Percentiles rank a stretch among this genome's conserved stretches.
These are phyloP conservation scores for Kalmanozyma brasiliensis DNA, from an alignment of 1,284 basidiomycete genomes.

Conservation along the genomic window DNA sequence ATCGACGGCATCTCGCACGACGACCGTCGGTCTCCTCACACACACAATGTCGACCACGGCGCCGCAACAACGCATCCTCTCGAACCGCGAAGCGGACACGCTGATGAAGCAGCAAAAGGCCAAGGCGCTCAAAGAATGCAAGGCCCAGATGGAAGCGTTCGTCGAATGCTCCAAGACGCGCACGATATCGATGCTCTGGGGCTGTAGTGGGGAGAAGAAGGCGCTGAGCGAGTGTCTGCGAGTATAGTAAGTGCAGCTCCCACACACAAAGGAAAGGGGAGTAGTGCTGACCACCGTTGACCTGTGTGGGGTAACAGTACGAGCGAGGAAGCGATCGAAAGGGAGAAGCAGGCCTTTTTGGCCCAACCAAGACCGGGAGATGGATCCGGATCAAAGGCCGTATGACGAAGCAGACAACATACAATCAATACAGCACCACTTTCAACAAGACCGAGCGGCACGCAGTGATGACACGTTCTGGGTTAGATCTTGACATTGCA, in stretches of 20 bases:
- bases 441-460: too few relatives aligned
- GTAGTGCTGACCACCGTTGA: not conserved
- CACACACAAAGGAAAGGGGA: too few relatives aligned
- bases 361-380: constrained; percentile 8
- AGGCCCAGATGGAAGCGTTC: constrained; percentile 39
- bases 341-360: constrained; percentile 29
- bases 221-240: constrained; percentile 27
- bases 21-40: not conserved
- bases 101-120: constrained; percentile 44
- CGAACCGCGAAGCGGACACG: constrained; percentile 40
- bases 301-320: constrained; percentile 24
- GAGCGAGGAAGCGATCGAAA: constrained; percentile 36
- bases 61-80: constrained; percentile 27
- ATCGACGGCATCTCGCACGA: not conserved
- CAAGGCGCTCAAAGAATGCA: constrained; percentile 30
- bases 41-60: constrained; percentile 11
- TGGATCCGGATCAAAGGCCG: constrained; percentile 4
- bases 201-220: constrained; percentile 25
- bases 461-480: too few relatives aligned
- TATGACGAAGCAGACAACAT: too few relatives aligned
- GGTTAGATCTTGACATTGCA: too few relatives aligned
- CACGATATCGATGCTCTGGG: constrained; percentile 42
- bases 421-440: too few relatives aligned
- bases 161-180: constrained; percentile 39
- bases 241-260: constrained; percentile 29